Evolutionary conservation across 2,329 filamentous ascomycete genomes (phyloP).

Genomic region (Dryadomyces quercus-mongolicae): DNA sequence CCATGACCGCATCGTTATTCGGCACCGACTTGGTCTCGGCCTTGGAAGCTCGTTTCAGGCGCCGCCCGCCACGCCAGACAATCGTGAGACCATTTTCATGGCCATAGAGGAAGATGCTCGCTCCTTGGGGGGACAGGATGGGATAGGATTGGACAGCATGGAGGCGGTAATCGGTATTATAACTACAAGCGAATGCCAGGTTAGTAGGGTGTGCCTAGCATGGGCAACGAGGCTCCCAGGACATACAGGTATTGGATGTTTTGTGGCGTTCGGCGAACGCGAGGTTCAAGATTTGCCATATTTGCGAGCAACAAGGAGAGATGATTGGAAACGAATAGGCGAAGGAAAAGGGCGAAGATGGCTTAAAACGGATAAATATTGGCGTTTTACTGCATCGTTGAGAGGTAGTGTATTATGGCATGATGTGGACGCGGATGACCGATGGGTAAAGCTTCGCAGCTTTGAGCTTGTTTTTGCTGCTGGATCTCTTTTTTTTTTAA

Average conservation of each 20-base stretch:
- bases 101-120: constrained; percentile 49
- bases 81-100: constrained; percentile 51
- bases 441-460: background rate
- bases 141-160: constrained; percentile 51
- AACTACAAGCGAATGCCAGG: constrained; percentile 26
- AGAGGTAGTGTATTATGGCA: background rate
- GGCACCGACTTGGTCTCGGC: constrained; percentile 6
- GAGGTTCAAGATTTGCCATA: constrained; percentile 16
- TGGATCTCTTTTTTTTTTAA: background rate
- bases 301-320: background rate
- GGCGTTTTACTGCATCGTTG: background rate
- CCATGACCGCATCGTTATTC: constrained; percentile 41
- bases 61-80: constrained; percentile 49
- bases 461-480: background rate
- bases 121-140: constrained; percentile 48
- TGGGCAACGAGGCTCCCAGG: background rate
- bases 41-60: constrained; percentile 38
- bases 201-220: background rate
- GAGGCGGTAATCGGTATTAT: constrained; percentile 44
- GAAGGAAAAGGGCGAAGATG: background rate
- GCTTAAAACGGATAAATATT: background rate
- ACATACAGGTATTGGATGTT: constrained; percentile 24
- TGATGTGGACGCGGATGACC: background rate
- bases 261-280: constrained; percentile 23
- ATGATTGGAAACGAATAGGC: background rate